Evolutionary conservation across 257 asterid species (phyloP).

Genomic region (Misopates orontium): DNA sequence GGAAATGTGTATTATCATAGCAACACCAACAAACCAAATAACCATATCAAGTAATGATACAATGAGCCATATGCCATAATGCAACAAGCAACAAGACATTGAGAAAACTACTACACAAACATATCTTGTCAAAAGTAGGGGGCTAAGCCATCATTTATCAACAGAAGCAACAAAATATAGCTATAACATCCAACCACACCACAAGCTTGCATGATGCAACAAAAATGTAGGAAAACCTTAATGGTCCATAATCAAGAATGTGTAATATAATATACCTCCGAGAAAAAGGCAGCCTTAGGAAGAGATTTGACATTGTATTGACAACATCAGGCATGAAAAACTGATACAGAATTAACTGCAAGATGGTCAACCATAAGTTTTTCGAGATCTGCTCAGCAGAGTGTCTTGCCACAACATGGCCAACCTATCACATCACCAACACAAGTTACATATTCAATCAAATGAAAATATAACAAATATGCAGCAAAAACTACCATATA

Average conservation of each 20-base stretch:
- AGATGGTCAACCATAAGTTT: conserved; percentile 72
- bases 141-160: background rate
- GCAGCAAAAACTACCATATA: background rate
- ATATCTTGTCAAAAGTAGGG: background rate
- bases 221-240: conserved; percentile 2
- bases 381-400: conserved; percentile 82
- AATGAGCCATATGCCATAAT: too few species aligned
- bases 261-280: conserved; percentile 55
- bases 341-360: conserved; percentile 75
- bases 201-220: background rate
- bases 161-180: conserved; percentile 9
- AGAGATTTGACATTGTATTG: conserved; percentile 71
- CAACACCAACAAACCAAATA: too few species aligned
- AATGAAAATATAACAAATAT: conserved; percentile 6
- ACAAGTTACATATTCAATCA: conserved; percentile 16
- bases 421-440: conserved; percentile 57
- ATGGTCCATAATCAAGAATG: conserved; percentile 1
- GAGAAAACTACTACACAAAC: background rate
- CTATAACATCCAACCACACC: conserved; percentile 14
- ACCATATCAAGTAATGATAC: too few species aligned
- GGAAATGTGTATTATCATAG: background rate
- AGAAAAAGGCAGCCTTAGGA: conserved; percentile 89
- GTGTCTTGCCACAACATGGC: conserved; percentile 94
- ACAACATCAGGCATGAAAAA: conserved; percentile 87
- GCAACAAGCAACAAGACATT: background rate